phyloP scores from a whole-genome alignment of 495 filamentous ascomycete species.

The Recurvomyces mirabilis region DNA sequence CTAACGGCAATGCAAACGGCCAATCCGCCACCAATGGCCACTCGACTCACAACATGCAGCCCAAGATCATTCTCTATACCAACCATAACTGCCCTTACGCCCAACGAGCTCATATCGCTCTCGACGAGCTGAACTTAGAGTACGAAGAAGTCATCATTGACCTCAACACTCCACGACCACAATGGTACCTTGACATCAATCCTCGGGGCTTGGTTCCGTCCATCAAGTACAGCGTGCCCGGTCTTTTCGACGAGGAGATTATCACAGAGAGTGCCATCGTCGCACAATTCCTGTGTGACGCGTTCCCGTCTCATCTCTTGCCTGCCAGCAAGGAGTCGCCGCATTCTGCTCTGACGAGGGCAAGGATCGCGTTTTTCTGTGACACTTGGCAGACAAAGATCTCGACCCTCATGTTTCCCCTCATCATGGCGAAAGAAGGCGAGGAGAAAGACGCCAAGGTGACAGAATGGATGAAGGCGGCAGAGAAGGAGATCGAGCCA shows the following conservation, averaged over 20 bases:
- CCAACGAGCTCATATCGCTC: conserved; percentile 61
- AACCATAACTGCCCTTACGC: conserved; percentile 72
- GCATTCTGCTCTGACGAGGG: conserved; percentile 44
- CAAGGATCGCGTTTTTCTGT: conserved; percentile 62
- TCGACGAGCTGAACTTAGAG: conserved; percentile 54
- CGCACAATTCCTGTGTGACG: conserved; percentile 60
- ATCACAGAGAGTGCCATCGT: conserved; percentile 67
- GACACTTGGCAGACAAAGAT: conserved; percentile 63
- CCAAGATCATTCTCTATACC: conserved; percentile 44
- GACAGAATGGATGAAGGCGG: conserved; percentile 38
- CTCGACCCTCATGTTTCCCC: conserved; percentile 34
- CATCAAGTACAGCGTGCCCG: conserved; percentile 48
- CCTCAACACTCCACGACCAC: conserved; percentile 56
- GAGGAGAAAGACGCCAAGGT: conserved; percentile 33
- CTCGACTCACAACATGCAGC: conserved; percentile 4
- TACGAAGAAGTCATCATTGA: conserved; percentile 77
- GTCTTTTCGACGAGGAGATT: conserved; percentile 41
- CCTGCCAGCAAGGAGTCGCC: conserved; percentile 34
- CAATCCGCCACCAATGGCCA: conserved; percentile 3
- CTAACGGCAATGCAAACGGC: not conserved
- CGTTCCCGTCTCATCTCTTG: conserved; percentile 43
- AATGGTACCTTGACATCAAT: conserved; percentile 80
- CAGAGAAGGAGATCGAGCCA: conserved; percentile 67
- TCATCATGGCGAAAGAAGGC: conserved; percentile 31
- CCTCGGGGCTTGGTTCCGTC: conserved; percentile 72